A percentile compares a stretch with the other conserved stretches of the same genome.
Evolutionary conservation across 1,284 basidiomycete genomes (phyloP).

Genomic region (Hemileia vastatrix): DNA sequence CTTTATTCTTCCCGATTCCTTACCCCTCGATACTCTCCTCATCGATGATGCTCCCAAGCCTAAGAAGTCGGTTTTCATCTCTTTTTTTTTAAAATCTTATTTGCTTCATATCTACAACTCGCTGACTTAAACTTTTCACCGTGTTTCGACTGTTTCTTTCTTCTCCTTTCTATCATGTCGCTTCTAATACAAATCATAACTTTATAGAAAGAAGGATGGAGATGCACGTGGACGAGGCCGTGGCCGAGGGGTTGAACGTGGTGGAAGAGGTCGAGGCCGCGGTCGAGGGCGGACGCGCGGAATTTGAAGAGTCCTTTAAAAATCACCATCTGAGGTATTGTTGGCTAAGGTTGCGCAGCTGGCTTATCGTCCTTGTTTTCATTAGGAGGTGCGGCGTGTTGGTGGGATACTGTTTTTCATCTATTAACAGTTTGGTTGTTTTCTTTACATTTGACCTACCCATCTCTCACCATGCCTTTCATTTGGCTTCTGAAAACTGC

Average conservation of each 20-base stretch:
- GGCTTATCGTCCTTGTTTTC: too few relatives aligned
- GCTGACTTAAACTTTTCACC: too few relatives aligned
- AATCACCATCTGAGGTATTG: too few relatives aligned
- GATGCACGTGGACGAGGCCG: conserved; percentile 24
- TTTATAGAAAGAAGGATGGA: conserved; percentile 36
- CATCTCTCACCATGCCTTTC: too few relatives aligned
- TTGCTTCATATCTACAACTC: too few relatives aligned
- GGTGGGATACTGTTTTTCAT: too few relatives aligned
- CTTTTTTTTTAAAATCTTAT: background rate
- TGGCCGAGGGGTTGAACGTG: conserved; percentile 28
- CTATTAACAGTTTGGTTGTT: too few relatives aligned
- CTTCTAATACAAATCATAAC: too few relatives aligned
- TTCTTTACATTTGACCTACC: too few relatives aligned
- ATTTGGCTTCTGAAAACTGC: too few relatives aligned
- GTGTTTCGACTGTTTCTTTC: background rate
- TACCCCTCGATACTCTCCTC: conserved; percentile 88
- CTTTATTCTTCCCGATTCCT: conserved; percentile 88
- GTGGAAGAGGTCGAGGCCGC: conserved; percentile 29
- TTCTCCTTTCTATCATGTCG: background rate
- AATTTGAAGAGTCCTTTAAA: conserved; percentile 22
- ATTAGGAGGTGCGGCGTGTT: too few relatives aligned
- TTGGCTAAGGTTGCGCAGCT: too few relatives aligned
- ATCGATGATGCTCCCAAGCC: conserved; percentile 97
- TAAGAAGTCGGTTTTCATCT: conserved; percentile 52
- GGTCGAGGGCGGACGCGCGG: conserved; percentile 34